Base-by-base conservation (phyloP, 2,329 filamentous ascomycete species). In the Colletotrichum noveboracense region DNA sequence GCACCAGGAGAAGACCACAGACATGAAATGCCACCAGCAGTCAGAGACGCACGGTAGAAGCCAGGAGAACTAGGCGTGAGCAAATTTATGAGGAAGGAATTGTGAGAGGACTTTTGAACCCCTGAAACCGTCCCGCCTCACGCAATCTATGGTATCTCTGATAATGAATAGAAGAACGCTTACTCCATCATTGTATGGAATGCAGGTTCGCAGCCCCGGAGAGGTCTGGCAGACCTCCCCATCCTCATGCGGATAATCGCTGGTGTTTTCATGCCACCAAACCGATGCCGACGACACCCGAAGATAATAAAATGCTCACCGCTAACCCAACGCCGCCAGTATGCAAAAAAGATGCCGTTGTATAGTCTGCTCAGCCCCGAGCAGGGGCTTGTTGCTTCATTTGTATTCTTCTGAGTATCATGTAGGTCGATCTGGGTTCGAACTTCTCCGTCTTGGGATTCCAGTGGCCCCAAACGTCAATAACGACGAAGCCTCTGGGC, bases 391-490 rank as follows among this genome's bases (percentile, higher is more conserved):
- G 78, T 9, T 77, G 65, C 74, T 79, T 79, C 55, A 77, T 75
- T 24, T 77, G 68, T 16, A 78, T 66, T 16, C 78, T 74, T 26
- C 78, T 62, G n/a, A 77, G 24, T 18, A 32, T 62, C 66, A 78
- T 69, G 18, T 28, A 30, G 60, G 71, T 73, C 6, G 76, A 78
- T 3, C 43, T 52, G 6, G 32, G 12, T 48, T 79, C 85, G 67
- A 86, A 90, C 61, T 83, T 84, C 76, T 86, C 85, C 55, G 86
- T 87, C 80, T 90, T 89, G 2, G 91, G 90, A 79, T 93, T 87
- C 82, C 90, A 93, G 81, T 87, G 91, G 3, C 86, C 88, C 13
- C 82, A 74, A 3, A 90, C 89, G 75, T 91, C 88, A 14, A 92
- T 83, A 4, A 87, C 86, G 70, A 92, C 80, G 66, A 84, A 84